Base-by-base conservation (phyloP, 805 yeast genomes). In the Suhomyces vadensis region DNA sequence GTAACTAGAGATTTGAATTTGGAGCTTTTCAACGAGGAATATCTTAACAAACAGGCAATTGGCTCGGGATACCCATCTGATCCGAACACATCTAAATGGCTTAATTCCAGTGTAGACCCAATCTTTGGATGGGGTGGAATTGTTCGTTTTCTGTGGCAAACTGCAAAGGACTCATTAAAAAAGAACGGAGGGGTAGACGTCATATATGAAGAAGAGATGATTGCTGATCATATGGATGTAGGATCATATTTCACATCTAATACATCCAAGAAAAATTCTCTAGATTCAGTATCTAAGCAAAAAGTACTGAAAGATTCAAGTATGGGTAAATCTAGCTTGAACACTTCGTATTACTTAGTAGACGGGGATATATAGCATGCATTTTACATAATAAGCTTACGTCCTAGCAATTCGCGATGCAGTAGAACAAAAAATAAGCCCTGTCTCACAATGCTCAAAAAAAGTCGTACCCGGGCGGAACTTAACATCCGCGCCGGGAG, bases 1-100 rank as follows among this genome's bases (percentile, higher is more conserved):
- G 99, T 94, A 5, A 90, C 98, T 0, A 77, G 99, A 58, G 99
- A 94, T 61, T 64, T 78, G 37, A 74, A 78, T 33, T 64, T 86
- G 48, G 52, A 65, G 25, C 55, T 61, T 52, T 68, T 56, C 49
- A 63, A 64, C 39, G 50, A 59, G 42, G 45, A 56, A 46, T 36
- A 56, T 46, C 39, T 72, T 8, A 59, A 53, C 41, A 69, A 64
- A 23, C 81, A 83, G 67, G 46, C 35, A 3, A 38, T 70, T 5
- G 99, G 99, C 1, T 87, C 95, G 0, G 99, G 99, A 1, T 94
- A 94, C 62, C 98, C 99, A 0, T 79, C 91, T 3, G 99, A 94
- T 63, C 95, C 97, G 2, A 79, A 80, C 49, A 92, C 99, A 0
- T 74, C 78, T n/a, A 55, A 55, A 27, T 94, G 97, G 96, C 67